Conservation (phyloP, 2,329 filamentous ascomycete genomes). For the Aspergillus sp. region DNA sequence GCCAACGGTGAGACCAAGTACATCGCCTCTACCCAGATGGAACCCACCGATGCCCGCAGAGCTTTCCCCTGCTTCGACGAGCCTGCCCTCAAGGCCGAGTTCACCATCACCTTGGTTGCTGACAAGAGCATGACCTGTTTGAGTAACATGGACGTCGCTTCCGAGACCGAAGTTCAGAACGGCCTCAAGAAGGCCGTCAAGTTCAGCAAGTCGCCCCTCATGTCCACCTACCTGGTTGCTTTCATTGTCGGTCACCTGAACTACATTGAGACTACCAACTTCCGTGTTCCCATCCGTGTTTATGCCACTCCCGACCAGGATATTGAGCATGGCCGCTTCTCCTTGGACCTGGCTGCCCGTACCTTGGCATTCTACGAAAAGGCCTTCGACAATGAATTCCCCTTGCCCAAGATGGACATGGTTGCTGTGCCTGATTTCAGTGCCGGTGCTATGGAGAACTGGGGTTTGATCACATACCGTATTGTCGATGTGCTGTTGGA, state of each 20-base stretch:
- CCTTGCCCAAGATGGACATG: constrained; percentile 93
- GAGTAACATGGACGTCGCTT: constrained; percentile 93
- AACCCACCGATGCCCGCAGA: constrained; percentile 86
- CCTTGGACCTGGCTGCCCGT: constrained; percentile 79
- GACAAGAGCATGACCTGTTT: constrained; percentile 87
- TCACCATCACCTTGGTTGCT: constrained; percentile 84
- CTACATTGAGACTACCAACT: constrained; percentile 85
- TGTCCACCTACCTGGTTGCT: constrained; percentile 94
- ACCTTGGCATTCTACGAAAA: constrained; percentile 95
- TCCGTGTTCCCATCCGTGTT: constrained; percentile 89
- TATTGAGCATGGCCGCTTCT: constrained; percentile 87
- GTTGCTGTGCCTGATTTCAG: constrained; percentile 94
- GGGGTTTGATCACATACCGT: constrained; percentile 92
- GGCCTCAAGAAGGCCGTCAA: constrained; percentile 72
- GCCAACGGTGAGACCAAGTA: constrained; percentile 73
- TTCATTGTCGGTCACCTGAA: constrained; percentile 94
- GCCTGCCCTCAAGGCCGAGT: constrained; percentile 86
- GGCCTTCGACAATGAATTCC: constrained; percentile 82
- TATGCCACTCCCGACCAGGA: constrained; percentile 87
- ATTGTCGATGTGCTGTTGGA: constrained; percentile 88
- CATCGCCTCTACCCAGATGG: constrained; percentile 91
- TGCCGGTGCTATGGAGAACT: constrained; percentile 97
- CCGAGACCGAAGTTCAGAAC: constrained; percentile 67
- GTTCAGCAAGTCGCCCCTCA: constrained; percentile 86
- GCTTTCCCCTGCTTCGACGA: constrained; percentile 98